phyloP scores from a whole-genome alignment of 2,329 filamentous ascomycete species.

The Trichoderma sp. region DNA sequence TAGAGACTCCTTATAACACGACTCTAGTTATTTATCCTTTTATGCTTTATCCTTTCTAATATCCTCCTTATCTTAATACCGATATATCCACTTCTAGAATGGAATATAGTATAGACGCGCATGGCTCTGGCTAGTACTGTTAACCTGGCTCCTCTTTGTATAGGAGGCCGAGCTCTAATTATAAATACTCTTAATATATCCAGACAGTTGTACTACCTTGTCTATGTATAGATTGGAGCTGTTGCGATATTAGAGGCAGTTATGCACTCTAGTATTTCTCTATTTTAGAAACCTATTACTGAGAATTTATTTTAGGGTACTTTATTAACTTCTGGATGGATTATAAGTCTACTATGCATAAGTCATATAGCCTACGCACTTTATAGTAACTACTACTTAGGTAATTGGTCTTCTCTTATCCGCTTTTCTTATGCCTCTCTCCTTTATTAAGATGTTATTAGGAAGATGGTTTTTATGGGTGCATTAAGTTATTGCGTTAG shows the following conservation, averaged over 20 bases:
- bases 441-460: constrained; percentile 3
- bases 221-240: constrained; percentile 7
- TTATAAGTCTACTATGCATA: background rate
- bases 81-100: constrained; percentile 16
- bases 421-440: constrained; percentile 9
- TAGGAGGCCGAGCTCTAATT: constrained; percentile 12
- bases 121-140: constrained; percentile 18
- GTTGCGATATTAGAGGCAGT: constrained; percentile 11
- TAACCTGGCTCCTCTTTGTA: constrained; percentile 25
- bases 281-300: background rate
- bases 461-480: constrained; percentile 23
- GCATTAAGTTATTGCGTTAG: constrained; percentile 6
- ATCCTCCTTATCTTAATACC: constrained; percentile 16
- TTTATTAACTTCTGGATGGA: background rate
- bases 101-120: constrained; percentile 12
- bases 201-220: constrained; percentile 13
- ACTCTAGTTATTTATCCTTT: background rate
- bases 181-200: constrained; percentile 26
- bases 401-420: constrained; percentile 14
- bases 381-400: background rate
- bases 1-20: background rate
- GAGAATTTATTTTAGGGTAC: background rate
- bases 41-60: constrained; percentile 17
- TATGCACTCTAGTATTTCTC: constrained; percentile 2
- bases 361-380: background rate